Base-by-base conservation (phyloP, 2,329 filamentous ascomycete genomes). In the Fusarium fujikuroi region DNA sequence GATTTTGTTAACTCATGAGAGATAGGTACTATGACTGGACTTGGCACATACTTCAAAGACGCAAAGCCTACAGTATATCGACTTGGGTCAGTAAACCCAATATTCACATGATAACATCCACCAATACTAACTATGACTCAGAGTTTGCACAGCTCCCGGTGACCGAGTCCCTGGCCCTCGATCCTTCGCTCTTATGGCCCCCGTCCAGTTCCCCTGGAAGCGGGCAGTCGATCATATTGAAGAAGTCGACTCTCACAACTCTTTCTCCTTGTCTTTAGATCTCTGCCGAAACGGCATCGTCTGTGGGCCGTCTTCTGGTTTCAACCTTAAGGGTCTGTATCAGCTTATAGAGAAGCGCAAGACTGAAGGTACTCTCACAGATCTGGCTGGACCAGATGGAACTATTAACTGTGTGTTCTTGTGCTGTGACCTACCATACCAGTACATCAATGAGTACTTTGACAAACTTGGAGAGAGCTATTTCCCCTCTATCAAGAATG, bases 401-500 rank as follows among this genome's bases (percentile, higher is more conserved):
- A 80, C 84, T 56, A 81, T 87, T 4, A 83, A 87, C 67, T 89
- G 87, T 50, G 88, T 89, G 1, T 91, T 91, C 77, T 78, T 91
- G 7, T 91, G 89, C 79, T 91, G 89, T 64, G 90, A 92, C 63
- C 71, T 91, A 32, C 90, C 90, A 0, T 91, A 91, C 70, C 89
- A 91, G 75, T 91, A 91, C 66, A 85, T 91, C 49, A 82, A 85
- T 30, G 87, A 88, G 71, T 91, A 91, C 74, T 91, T 90, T 72
- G 83, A 87, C 32, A 90, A 89, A 72, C 80, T 91, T 16, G 84
- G 82, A 4, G 72, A 81, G 3, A 80, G 81, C 4, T 79, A 86
- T 52, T 90, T 90, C 75, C 85, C 83, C 5, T 78, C 84, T 0
- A 88, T 90, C 39, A 78, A 80, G 28, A 82, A 83, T n/a, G 82